phyloP scores from a whole-genome alignment of 2,329 filamentous ascomycete species.

The Talaromyces sp. region DNA sequence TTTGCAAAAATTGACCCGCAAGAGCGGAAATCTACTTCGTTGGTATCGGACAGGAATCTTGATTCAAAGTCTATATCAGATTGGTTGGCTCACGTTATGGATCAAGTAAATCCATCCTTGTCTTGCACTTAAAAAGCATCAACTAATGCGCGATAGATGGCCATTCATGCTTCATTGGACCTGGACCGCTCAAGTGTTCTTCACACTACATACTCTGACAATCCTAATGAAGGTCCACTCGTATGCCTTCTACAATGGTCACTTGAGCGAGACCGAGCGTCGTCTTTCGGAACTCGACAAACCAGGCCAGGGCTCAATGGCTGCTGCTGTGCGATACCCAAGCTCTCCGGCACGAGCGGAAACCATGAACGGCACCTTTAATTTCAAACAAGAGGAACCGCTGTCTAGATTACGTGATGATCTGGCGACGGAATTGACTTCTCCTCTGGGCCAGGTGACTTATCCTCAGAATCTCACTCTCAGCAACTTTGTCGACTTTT shows the following conservation, averaged over 20 bases:
- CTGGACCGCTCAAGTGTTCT: constrained; percentile 95
- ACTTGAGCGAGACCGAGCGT: constrained; percentile 81
- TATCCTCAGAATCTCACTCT: constrained; percentile 86
- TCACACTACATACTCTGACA: constrained; percentile 84
- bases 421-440: constrained; percentile 85
- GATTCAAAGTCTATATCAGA: constrained; percentile 79
- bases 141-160: constrained; percentile 44
- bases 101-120: constrained; percentile 51
- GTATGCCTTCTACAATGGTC: constrained; percentile 96
- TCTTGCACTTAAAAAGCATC: background rate
- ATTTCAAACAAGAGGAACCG: constrained; percentile 45
- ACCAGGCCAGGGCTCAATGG: constrained; percentile 51
- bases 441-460: constrained; percentile 80
- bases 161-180: constrained; percentile 87
- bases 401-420: constrained; percentile 74
- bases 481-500: constrained; percentile 77
- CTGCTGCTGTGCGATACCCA: constrained; percentile 73
- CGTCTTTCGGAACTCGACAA: constrained; percentile 80
- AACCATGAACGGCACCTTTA: constrained; percentile 30
- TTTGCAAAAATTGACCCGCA: constrained; percentile 66
- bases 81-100: constrained; percentile 77
- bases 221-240: constrained; percentile 99
- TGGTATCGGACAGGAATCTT: constrained; percentile 78
- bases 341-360: constrained; percentile 42
- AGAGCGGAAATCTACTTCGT: constrained; percentile 54